Evolutionary conservation across 2,329 filamentous ascomycete genomes (phyloP).

Genomic region (Knufia fluminis): DNA sequence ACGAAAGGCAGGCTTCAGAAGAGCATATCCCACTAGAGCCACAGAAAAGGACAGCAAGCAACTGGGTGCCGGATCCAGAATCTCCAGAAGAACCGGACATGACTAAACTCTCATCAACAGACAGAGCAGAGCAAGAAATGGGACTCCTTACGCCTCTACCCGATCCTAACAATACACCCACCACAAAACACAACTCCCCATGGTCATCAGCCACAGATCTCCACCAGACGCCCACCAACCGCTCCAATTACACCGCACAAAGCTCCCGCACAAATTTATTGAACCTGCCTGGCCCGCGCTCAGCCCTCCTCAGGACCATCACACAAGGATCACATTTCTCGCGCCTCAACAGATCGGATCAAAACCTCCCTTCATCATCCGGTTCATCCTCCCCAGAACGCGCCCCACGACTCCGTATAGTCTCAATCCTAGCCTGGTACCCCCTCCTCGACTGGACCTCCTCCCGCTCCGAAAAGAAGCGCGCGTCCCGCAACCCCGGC

Average conservation of each 20-base stretch:
- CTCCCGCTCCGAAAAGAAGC: conserved; percentile 49
- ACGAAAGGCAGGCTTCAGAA: conserved; percentile 8
- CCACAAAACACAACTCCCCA: background rate
- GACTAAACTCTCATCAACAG: background rate
- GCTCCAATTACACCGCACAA: background rate
- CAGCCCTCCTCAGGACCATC: conserved; percentile 2
- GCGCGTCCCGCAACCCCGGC: conserved; percentile 44
- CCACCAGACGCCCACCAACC: conserved; percentile 1
- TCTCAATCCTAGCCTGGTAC: conserved; percentile 53
- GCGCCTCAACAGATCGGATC: conserved; percentile 11
- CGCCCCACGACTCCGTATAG: conserved; percentile 39
- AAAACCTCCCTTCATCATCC: conserved; percentile 11
- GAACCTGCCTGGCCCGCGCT: conserved; percentile 7
- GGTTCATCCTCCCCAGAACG: conserved; percentile 20
- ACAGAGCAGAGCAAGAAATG: background rate
- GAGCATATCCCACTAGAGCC: conserved; percentile 5
- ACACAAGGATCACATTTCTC: background rate
- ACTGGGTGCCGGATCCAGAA: background rate
- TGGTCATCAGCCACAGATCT: background rate
- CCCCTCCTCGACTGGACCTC: conserved; percentile 54
- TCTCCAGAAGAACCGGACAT: background rate
- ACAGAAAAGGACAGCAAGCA: background rate
- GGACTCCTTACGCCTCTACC: background rate
- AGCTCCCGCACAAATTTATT: conserved; percentile 5
- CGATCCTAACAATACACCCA: background rate